Evolutionary conservation across 2,329 filamentous ascomycete species (phyloP).

Genomic region (Fusarium odoratissimum): DNA sequence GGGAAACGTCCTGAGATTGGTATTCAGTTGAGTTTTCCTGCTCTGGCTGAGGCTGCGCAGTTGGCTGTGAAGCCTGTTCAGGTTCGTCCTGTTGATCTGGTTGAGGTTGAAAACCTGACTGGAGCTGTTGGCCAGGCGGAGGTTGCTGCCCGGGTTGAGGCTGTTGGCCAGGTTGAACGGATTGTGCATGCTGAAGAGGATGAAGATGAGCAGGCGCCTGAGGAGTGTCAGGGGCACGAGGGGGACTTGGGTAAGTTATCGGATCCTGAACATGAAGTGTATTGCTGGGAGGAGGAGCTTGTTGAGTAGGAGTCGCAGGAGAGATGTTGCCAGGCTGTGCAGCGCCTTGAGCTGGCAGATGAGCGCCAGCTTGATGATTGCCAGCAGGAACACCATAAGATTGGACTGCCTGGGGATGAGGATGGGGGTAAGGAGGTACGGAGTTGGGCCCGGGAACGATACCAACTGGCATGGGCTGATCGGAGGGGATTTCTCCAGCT

Average conservation of each 20-base stretch:
- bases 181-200: constrained; percentile 30
- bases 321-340: background rate
- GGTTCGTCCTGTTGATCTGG: background rate
- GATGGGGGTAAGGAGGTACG: constrained; percentile 7
- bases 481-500: constrained; percentile 15
- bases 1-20: constrained; percentile 5
- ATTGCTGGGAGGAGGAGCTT: background rate
- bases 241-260: constrained; percentile 39
- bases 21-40: constrained; percentile 5
- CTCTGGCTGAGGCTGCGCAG: background rate
- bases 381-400: background rate
- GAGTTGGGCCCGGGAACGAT: constrained; percentile 7
- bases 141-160: constrained; percentile 12
- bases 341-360: constrained; percentile 3
- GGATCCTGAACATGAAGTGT: background rate
- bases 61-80: background rate
- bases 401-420: constrained; percentile 13
- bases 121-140: constrained; percentile 5
- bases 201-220: constrained; percentile 39
- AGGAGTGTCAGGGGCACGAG: constrained; percentile 21
- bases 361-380: background rate
- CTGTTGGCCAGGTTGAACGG: constrained; percentile 9
- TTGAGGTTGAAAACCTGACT: background rate
- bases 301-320: constrained; percentile 1
- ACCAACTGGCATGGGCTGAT: constrained; percentile 15